Conservation (phyloP, 164 flowering plant species). For the Macadamia tetraphylla region DNA sequence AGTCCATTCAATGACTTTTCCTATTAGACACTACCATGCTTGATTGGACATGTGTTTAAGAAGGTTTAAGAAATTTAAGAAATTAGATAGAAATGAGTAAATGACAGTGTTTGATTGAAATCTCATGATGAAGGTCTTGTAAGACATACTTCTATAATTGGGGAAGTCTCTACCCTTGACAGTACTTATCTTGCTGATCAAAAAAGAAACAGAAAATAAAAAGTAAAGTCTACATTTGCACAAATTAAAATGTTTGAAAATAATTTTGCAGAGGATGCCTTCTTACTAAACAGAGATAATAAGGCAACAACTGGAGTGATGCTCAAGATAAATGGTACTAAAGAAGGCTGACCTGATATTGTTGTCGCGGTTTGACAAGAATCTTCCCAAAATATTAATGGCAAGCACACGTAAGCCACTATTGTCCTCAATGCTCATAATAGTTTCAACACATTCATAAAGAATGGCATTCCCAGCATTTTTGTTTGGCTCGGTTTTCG, state of each 20-base stretch:
- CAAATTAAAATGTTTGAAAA: neutral
- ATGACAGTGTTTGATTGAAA: no score
- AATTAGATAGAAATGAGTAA: no score
- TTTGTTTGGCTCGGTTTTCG: slow-evolving; percentile 96
- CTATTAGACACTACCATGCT: no score
- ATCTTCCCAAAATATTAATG: slow-evolving; percentile 95
- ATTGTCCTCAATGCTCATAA: slow-evolving; percentile 95
- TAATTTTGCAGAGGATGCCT: neutral
- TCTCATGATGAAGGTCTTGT: no score
- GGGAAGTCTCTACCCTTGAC: no score
- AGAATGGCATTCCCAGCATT: slow-evolving; percentile 98
- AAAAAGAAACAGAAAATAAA: no score
- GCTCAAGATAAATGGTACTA: neutral
- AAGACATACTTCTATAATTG: no score
- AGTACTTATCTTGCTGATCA: no score
- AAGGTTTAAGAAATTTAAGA: no score
- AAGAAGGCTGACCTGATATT: slow-evolving; percentile 71
- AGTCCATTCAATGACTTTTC: no score
- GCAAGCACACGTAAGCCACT: slow-evolving; percentile 98
- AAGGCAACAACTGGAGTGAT: neutral
- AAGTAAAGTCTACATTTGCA: neutral
- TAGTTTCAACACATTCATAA: slow-evolving; percentile 94
- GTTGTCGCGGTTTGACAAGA: slow-evolving; percentile 97
- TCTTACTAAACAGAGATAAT: neutral
- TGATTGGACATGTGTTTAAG: no score